phyloP scores from a whole-genome alignment of 352 stramenopile species.

The Phytophthora macrochlamydospora region DNA sequence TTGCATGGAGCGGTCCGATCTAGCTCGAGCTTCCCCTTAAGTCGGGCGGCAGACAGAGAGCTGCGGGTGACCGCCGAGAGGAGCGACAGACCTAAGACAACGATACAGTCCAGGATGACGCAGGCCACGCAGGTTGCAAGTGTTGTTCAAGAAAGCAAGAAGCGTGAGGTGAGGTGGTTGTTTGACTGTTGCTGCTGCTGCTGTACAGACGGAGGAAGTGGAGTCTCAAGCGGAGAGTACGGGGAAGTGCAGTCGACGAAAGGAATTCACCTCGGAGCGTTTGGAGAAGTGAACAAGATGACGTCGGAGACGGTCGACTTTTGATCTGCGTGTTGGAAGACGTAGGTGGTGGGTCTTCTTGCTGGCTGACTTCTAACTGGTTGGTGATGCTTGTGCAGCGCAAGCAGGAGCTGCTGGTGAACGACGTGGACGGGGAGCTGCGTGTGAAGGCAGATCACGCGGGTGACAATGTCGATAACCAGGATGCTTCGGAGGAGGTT shows the following conservation, averaged over 20 bases:
- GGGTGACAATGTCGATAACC: neutral
- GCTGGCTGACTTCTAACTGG: neutral
- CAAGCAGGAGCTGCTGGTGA: slow-evolving; percentile 47
- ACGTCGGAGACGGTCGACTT: slow-evolving; percentile 70
- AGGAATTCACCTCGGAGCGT: slow-evolving; percentile 39
- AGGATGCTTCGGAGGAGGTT: slow-evolving; percentile 13
- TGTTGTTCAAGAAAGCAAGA: neutral
- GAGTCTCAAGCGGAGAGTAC: neutral
- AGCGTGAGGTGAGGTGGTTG: neutral
- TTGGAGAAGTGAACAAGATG: slow-evolving; percentile 57
- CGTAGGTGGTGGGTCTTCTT: slow-evolving; percentile 20
- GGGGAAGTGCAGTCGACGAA: neutral
- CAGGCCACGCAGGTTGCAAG: slow-evolving; percentile 34
- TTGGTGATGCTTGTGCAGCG: slow-evolving; percentile 23
- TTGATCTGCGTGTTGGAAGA: slow-evolving; percentile 71
- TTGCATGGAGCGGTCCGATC: slow-evolving; percentile 37
- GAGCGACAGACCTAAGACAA: slow-evolving; percentile 3
- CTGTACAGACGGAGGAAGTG: slow-evolving; percentile 1
- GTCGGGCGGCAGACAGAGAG: slow-evolving; percentile 9
- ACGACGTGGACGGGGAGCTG: slow-evolving; percentile 6
- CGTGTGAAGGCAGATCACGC: slow-evolving; percentile 6
- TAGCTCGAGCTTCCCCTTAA: slow-evolving; percentile 43
- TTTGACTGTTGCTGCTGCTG: neutral
- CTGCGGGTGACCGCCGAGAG: slow-evolving; percentile 6
- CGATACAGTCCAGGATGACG: slow-evolving; percentile 19